These are phyloP conservation scores for Talinum fruticosum DNA, from an alignment of 148 eudicot species.

Conservation along the genomic window DNA sequence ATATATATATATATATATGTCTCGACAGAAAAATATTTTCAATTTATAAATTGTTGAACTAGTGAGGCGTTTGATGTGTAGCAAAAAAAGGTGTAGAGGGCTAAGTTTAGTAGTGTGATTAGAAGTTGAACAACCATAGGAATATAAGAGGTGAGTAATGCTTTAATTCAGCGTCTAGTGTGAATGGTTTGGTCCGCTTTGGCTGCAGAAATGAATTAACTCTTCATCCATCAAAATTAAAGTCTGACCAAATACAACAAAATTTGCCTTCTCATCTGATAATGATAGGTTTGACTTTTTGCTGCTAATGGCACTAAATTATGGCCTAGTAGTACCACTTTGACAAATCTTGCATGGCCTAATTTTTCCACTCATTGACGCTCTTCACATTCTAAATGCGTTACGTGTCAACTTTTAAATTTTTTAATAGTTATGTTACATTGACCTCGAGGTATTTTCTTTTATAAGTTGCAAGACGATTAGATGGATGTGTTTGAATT, in stretches of 20 bases:
- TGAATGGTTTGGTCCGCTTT: slow-evolving; percentile 18
- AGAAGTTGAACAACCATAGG: slow-evolving; percentile 21
- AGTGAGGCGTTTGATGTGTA: no score
- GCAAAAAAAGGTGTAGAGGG: no score
- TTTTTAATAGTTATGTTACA: no score
- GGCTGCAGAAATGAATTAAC: slow-evolving; percentile 22
- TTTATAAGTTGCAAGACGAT: no score
- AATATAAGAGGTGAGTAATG: neutral
- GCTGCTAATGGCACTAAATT: neutral
- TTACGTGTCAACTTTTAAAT: no score
- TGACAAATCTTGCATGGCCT: neutral
- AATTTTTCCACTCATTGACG: neutral
- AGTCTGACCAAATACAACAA: slow-evolving; percentile 17
- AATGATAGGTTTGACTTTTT: slow-evolving; percentile 18
- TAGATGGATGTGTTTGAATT: no score
- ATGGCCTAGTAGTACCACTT: neutral
- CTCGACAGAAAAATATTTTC: no score
- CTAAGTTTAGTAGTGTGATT: no score
- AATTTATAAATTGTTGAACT: no score
- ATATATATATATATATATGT: no score
- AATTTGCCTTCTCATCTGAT: neutral
- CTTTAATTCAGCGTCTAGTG: neutral
- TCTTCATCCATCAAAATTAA: neutral
- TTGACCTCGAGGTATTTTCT: no score
- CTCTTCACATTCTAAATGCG: neutral